Evolutionary conservation across 2,329 filamentous ascomycete genomes (phyloP), one percentile per base, ranked within the genome.

Genomic region (Gaeumannomyces sp.): DNA sequence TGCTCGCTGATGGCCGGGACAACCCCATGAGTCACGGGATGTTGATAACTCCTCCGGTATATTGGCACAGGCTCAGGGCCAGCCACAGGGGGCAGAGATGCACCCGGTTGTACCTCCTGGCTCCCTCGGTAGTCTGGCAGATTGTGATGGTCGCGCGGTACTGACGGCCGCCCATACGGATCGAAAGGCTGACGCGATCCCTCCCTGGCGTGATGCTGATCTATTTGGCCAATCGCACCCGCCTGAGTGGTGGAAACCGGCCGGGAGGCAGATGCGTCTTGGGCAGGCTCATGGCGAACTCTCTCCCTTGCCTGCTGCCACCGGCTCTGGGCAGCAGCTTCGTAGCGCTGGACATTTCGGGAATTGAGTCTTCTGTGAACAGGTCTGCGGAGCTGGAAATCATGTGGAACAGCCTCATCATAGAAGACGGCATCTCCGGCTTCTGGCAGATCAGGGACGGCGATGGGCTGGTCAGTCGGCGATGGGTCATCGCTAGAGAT

Each of bases 311-410:
- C 62, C 27, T 64, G 62, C 27, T 64, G 25, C 62, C 62, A 64
- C n/a, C 62, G 33, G 38, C n/a, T 58, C 62, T 64, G 62, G n/a
- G 62, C 62, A 35, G 31, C 56, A 19, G 62, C 62, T 57, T 64
- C 62, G 38, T 64, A 59, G 19, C 62, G 56, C 57, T 53, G 56
- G n/a, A 63, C 58, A 25, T 59, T 59, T 16, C 50, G 19, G 8
- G 62, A 59, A 27, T 63, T 63, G 53, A 62, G 22, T 25, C 61
- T 57, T n/a, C 61, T 57, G 28, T 62, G 61, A 13, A 53, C 45
- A n/a, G 45, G 45, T 19, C 45, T 53, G 45, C 22, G 45, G 45
- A 53, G 45, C 22, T n/a, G 45, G 45, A 11, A 25, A 53, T 53
- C 45, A 53, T 53, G 45, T n/a, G 45, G 22, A 11, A 11, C 22